Percentiles rank a stretch among this genome's conserved stretches.
Conservation (phyloP, 2,329 filamentous ascomycete species). For the Fusarium papillatum region DNA sequence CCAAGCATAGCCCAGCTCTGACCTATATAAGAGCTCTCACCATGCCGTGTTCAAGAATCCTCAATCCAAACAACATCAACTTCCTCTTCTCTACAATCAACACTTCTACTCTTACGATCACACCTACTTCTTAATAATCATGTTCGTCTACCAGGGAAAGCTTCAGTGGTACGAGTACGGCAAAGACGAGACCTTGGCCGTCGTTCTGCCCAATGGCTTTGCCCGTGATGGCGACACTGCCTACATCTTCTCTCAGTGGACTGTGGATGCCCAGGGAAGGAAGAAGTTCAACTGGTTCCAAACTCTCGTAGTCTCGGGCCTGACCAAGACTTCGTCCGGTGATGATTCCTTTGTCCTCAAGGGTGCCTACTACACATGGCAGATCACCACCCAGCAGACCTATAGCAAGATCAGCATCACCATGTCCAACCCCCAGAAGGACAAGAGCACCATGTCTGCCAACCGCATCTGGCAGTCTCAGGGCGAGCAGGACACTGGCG, state of each 20-base stretch:
- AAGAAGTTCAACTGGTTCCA: slow-evolving; percentile 36
- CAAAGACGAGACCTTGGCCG: slow-evolving; percentile 30
- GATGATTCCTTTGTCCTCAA: slow-evolving; percentile 24
- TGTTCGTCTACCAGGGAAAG: slow-evolving; percentile 39
- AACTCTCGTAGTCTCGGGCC: slow-evolving; percentile 10
- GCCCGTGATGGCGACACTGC: slow-evolving; percentile 35
- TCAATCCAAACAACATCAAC: neutral
- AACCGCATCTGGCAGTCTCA: slow-evolving; percentile 30
- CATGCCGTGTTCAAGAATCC: neutral
- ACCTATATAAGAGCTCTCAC: neutral
- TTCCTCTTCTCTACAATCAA: neutral
- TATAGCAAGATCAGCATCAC: slow-evolving; percentile 27
- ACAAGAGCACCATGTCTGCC: neutral
- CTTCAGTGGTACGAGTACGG: slow-evolving; percentile 35
- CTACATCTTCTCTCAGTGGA: slow-evolving; percentile 42
- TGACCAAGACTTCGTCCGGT: slow-evolving; percentile 4
- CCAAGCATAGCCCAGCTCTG: neutral
- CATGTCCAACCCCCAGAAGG: slow-evolving; percentile 20
- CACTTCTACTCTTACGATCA: neutral
- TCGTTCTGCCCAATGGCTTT: slow-evolving; percentile 31
- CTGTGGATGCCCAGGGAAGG: slow-evolving; percentile 7
- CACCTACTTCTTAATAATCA: neutral
- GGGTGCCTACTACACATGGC: slow-evolving; percentile 16
- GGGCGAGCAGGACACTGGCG: neutral
- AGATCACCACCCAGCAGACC: slow-evolving; percentile 17